Conservation (phyloP, 169 alveolate genomes). For the Plasmodium adleri region DNA sequence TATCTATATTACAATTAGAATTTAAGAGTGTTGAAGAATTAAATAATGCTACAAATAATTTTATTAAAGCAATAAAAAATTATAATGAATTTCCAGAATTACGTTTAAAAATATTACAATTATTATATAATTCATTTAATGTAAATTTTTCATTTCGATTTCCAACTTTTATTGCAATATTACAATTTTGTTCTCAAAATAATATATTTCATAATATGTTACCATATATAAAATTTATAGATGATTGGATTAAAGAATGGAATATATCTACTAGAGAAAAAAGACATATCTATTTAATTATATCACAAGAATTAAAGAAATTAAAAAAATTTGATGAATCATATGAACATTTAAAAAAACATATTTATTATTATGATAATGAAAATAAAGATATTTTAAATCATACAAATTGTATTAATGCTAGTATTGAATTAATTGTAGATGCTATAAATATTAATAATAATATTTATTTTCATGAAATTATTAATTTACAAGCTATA, state of each 20-base stretch:
- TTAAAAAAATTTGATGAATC: slow-evolving; percentile 76
- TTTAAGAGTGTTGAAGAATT: slow-evolving; percentile 82
- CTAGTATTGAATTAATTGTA: slow-evolving; percentile 77
- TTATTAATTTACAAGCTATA: slow-evolving; percentile 77
- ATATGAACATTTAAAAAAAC: slow-evolving; percentile 69
- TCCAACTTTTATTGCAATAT: slow-evolving; percentile 78
- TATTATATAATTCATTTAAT: slow-evolving; percentile 83
- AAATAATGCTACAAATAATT: slow-evolving; percentile 82
- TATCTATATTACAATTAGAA: slow-evolving; percentile 83
- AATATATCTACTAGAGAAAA: slow-evolving; percentile 75
- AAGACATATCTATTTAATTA: slow-evolving; percentile 78
- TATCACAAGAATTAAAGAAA: slow-evolving; percentile 80
- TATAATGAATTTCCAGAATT: slow-evolving; percentile 80
- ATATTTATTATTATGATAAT: slow-evolving; percentile 41
- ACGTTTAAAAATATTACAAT: slow-evolving; percentile 79
- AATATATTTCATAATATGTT: slow-evolving; percentile 79
- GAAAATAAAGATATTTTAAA: slow-evolving; percentile 35
- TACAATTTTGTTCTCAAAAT: slow-evolving; percentile 83
- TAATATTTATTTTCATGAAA: slow-evolving; percentile 80
- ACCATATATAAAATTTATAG: slow-evolving; percentile 77
- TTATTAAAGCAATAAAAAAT: slow-evolving; percentile 77
- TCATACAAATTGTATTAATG: slow-evolving; percentile 75
- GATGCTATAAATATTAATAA: slow-evolving; percentile 78
- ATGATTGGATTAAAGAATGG: slow-evolving; percentile 85
- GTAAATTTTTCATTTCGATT: slow-evolving; percentile 81